Percentiles rank a stretch among this genome's conserved stretches.
phyloP scores from a whole-genome alignment of 495 filamentous ascomycete genomes.

The Tetracladium setigerum region DNA sequence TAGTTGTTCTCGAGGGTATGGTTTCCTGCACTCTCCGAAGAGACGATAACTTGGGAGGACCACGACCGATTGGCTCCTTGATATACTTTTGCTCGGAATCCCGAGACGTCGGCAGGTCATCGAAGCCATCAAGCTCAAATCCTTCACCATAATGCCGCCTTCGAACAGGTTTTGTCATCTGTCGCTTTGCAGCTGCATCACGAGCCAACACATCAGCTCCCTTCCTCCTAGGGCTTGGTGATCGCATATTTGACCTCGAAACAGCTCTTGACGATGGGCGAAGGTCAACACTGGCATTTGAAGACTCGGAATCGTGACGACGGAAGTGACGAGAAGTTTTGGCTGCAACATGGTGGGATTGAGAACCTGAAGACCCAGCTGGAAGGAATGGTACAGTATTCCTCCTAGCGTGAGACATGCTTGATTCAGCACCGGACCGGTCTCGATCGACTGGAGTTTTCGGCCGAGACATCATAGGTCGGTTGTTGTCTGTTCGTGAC shows the following conservation, averaged over 20 bases:
- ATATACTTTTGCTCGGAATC: slow-evolving; percentile 73
- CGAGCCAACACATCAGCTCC: slow-evolving; percentile 40
- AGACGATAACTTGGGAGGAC: slow-evolving; percentile 50
- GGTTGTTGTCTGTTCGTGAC: slow-evolving; percentile 27
- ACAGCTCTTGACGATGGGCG: slow-evolving; percentile 48
- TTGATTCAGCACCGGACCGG: slow-evolving; percentile 44
- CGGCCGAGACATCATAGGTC: slow-evolving; percentile 44
- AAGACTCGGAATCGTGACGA: slow-evolving; percentile 65
- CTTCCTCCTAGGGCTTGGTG: slow-evolving; percentile 46
- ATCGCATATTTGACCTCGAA: slow-evolving; percentile 45
- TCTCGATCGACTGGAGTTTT: slow-evolving; percentile 64
- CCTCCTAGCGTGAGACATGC: slow-evolving; percentile 44
- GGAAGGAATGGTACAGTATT: slow-evolving; percentile 72
- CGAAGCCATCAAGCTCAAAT: slow-evolving; percentile 83
- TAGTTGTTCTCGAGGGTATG: slow-evolving; percentile 39
- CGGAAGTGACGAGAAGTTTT: slow-evolving; percentile 64
- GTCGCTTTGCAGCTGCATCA: slow-evolving; percentile 53
- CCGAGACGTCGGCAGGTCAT: slow-evolving; percentile 86
- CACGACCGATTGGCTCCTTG: slow-evolving; percentile 67
- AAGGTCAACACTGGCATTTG: slow-evolving; percentile 43
- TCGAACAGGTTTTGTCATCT: slow-evolving; percentile 65
- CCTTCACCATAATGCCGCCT: slow-evolving; percentile 85
- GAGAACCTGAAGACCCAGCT: slow-evolving; percentile 60
- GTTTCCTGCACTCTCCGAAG: slow-evolving; percentile 50
- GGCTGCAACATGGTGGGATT: slow-evolving; percentile 70